Evolutionary conservation across 257 asterid genomes (phyloP).

Genomic region (Eustoma russellianum): DNA sequence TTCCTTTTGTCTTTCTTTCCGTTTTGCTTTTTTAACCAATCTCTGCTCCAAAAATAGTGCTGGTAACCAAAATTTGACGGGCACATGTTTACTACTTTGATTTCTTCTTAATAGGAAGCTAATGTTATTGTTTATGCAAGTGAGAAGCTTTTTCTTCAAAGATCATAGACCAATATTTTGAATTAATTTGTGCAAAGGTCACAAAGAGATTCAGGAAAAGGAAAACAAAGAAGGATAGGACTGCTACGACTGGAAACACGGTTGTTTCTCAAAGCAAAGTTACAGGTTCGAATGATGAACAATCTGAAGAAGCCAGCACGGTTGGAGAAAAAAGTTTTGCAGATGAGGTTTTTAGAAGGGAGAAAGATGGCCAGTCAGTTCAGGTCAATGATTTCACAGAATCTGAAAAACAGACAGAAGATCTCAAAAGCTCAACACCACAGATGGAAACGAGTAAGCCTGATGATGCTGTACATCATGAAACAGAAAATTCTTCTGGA

Average conservation of each 20-base stretch:
- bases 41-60: too few relatives aligned
- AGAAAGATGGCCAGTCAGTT: conserved; percentile 28
- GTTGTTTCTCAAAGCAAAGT: conserved; percentile 27
- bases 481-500: conserved; percentile 56
- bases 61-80: too few relatives aligned
- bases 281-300: conserved; percentile 27
- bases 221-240: conserved; percentile 39
- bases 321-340: conserved; percentile 24
- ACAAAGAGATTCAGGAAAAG: conserved; percentile 70
- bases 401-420: conserved; percentile 9
- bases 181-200: conserved; percentile 41
- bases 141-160: conserved; percentile 5
- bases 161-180: conserved; percentile 7
- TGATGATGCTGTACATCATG: conserved; percentile 33
- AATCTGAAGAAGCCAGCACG: conserved; percentile 31
- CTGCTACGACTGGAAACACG: conserved; percentile 30
- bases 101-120: too few relatives aligned
- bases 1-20: too few relatives aligned
- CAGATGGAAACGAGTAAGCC: conserved; percentile 29
- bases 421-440: conserved; percentile 23
- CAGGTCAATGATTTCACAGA: conserved; percentile 27
- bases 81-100: too few relatives aligned
- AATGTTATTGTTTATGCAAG: not conserved
- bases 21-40: too few relatives aligned
- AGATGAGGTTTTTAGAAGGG: conserved; percentile 19